Evolutionary conservation across 106 monocot genomes (phyloP).

Genomic region (Xerophyta viscosa): DNA sequence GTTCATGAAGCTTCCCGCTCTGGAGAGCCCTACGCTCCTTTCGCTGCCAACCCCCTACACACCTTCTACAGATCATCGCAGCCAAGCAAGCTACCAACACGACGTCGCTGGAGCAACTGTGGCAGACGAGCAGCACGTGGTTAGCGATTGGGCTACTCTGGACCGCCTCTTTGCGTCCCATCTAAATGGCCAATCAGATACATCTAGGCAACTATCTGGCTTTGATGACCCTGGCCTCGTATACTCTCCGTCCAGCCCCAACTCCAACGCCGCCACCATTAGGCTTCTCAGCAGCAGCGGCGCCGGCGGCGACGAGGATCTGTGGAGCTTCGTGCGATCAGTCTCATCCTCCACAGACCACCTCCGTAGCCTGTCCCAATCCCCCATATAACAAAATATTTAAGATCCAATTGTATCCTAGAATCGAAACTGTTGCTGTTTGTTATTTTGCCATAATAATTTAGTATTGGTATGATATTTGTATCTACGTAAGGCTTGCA

Average conservation of each 20-base stretch:
- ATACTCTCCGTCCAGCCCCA: slow-evolving; percentile 18
- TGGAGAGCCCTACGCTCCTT: slow-evolving; percentile 39
- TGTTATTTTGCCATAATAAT: not conserved
- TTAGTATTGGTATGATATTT: not conserved
- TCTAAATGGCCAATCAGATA: slow-evolving; percentile 46
- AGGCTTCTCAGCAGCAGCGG: slow-evolving; percentile 2
- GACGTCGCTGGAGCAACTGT: slow-evolving; percentile 21
- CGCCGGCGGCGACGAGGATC: slow-evolving; percentile 55
- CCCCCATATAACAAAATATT: slow-evolving; percentile 12
- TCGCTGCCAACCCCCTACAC: not conserved
- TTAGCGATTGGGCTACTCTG: slow-evolving; percentile 61
- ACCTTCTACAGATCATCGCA: not conserved
- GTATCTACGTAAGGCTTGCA: slow-evolving; percentile 3
- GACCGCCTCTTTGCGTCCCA: slow-evolving; percentile 74
- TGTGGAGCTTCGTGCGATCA: slow-evolving; percentile 57
- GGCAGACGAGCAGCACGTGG: slow-evolving; percentile 5
- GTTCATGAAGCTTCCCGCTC: slow-evolving; percentile 70
- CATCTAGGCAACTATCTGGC: slow-evolving; percentile 15
- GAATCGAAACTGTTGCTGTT: not conserved
- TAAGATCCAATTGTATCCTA: not conserved
- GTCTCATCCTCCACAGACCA: slow-evolving; percentile 32
- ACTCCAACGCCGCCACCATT: not conserved
- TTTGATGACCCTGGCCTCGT: slow-evolving; percentile 34
- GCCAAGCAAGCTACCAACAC: slow-evolving; percentile 7
- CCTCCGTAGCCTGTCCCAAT: slow-evolving; percentile 22